Evolutionary conservation across 1,284 basidiomycete genomes (phyloP).

Genomic region (Gomphus sp.): DNA sequence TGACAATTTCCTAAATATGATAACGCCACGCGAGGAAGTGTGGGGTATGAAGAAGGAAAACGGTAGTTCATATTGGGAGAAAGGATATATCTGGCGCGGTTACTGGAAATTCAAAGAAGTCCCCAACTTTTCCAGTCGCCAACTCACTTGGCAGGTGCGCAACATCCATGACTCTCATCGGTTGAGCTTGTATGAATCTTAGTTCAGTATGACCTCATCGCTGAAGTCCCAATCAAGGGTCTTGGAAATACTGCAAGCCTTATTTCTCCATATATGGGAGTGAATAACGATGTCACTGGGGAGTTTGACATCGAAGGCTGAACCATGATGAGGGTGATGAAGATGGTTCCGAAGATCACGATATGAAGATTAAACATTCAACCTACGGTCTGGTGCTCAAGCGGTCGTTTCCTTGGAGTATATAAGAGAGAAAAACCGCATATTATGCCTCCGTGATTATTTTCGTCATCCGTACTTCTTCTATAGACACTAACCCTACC

Average conservation of each 20-base stretch:
- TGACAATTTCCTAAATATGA: constrained; percentile 2
- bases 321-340: no score
- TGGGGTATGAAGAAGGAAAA: neutral
- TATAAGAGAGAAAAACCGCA: no score
- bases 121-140: neutral
- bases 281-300: neutral
- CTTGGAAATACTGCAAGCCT: neutral
- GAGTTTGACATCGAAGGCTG: neutral
- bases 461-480: no score
- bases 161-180: neutral
- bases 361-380: no score
- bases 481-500: no score
- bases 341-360: no score
- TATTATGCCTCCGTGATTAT: no score
- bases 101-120: constrained; percentile 2
- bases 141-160: neutral
- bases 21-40: neutral
- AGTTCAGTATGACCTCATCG: neutral
- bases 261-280: neutral
- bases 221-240: no score
- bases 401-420: no score
- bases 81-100: constrained; percentile 2
- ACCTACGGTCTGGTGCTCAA: no score
- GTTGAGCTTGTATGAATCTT: neutral
- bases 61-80: neutral